Evolutionary conservation across 2,329 filamentous ascomycete species (phyloP).

Genomic region (Exophiala dermatitidis): DNA sequence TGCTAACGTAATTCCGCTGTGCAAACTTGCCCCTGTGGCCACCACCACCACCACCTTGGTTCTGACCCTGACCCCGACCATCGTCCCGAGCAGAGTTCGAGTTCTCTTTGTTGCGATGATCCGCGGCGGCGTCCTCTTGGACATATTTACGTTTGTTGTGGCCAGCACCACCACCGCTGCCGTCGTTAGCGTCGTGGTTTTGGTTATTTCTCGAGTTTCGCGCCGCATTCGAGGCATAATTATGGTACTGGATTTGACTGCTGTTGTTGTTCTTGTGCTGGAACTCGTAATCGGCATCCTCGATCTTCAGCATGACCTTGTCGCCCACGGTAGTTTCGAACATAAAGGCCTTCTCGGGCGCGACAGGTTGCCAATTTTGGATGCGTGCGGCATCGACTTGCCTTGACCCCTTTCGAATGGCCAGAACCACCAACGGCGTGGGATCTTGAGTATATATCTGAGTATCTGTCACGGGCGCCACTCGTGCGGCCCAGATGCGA

Average conservation of each 20-base stretch:
- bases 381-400: conserved; percentile 77
- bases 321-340: conserved; percentile 83
- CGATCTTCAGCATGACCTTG: conserved; percentile 74
- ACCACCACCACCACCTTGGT: conserved; percentile 3
- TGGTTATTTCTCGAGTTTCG: not conserved
- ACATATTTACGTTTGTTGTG: conserved; percentile 51
- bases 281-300: conserved; percentile 53
- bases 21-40: conserved; percentile 8
- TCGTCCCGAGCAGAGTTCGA: conserved; percentile 28
- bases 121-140: conserved; percentile 44
- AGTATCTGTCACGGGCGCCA: conserved; percentile 63
- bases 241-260: not conserved
- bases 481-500: conserved; percentile 76
- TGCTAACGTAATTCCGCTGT: conserved; percentile 20
- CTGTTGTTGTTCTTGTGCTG: too few relatives aligned
- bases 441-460: conserved; percentile 72
- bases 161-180: conserved; percentile 44
- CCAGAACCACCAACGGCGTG: conserved; percentile 73
- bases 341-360: conserved; percentile 61
- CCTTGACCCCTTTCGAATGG: conserved; percentile 65
- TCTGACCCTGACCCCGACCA: conserved; percentile 27
- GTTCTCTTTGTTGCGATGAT: conserved; percentile 35
- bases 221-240: conserved; percentile 2
- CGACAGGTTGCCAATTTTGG: conserved; percentile 71
- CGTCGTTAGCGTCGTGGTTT: conserved; percentile 46